These are phyloP conservation scores for Lathyrus oleraceus DNA, from an alignment of 306 rosid genomes.

Conservation along the genomic window DNA sequence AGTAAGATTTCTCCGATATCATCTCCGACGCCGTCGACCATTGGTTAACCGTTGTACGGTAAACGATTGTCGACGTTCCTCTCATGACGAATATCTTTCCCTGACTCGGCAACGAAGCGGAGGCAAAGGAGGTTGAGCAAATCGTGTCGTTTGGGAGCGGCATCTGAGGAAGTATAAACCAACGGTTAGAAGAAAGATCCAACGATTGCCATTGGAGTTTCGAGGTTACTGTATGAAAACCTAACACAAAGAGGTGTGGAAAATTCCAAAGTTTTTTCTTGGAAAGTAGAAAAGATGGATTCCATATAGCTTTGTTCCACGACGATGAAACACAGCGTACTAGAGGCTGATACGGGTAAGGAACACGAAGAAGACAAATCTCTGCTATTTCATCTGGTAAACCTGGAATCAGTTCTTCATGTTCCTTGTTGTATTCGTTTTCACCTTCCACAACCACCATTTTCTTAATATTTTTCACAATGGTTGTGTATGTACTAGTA, in stretches of 20 bases:
- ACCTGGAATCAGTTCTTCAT: constrained; percentile 50
- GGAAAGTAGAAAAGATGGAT: constrained; percentile 40
- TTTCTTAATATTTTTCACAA: neutral
- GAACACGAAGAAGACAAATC: constrained; percentile 67
- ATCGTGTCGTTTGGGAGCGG: constrained; percentile 32
- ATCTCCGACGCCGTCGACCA: constrained; percentile 42
- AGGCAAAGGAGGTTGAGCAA: constrained; percentile 28
- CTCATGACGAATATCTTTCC: constrained; percentile 57
- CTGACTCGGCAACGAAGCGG: constrained; percentile 52
- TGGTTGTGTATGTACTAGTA: neutral
- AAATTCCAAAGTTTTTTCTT: constrained; percentile 32
- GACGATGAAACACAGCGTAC: constrained; percentile 60
- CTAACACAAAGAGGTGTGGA: constrained; percentile 55
- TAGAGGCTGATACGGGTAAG: constrained; percentile 59
- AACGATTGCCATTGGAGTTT: constrained; percentile 61
- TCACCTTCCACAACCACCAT: constrained; percentile 17
- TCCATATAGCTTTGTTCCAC: constrained; percentile 58
- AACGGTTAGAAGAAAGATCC: constrained; percentile 60
- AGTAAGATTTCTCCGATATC: constrained; percentile 16
- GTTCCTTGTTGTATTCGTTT: neutral
- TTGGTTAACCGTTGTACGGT: constrained; percentile 46
- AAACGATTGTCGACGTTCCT: constrained; percentile 33
- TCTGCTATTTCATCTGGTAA: constrained; percentile 63
- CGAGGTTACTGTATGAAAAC: constrained; percentile 43
- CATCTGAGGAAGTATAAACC: constrained; percentile 59